Evolutionary conservation across 371 early-diverging fungal species (phyloP).

Genomic region (Coemansia sp.): DNA sequence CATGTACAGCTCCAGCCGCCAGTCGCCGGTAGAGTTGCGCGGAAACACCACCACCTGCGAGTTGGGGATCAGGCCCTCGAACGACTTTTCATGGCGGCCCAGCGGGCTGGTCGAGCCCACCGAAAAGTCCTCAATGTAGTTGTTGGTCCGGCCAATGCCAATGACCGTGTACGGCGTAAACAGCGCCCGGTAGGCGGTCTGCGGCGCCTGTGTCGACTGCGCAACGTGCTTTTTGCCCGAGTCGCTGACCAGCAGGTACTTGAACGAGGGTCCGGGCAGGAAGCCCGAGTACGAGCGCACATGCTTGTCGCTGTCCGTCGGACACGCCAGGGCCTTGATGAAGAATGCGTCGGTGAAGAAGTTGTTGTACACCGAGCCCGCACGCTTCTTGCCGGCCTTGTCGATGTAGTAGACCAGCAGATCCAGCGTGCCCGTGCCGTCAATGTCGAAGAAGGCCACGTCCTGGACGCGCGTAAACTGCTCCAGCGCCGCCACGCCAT

Average conservation of each 20-base stretch:
- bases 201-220: conserved; percentile 78
- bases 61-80: conserved; percentile 89
- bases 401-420: conserved; percentile 60
- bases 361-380: conserved; percentile 71
- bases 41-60: conserved; percentile 90
- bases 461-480: conserved; percentile 55
- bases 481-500: conserved; percentile 62
- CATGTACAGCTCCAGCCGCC: conserved; percentile 85
- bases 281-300: conserved; percentile 77
- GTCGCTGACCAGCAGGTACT: conserved; percentile 81
- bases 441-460: conserved; percentile 82
- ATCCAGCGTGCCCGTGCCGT: conserved; percentile 88
- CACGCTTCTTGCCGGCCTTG: conserved; percentile 34
- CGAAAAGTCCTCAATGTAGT: conserved; percentile 89
- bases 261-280: conserved; percentile 79
- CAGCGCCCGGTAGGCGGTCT: conserved; percentile 71
- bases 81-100: conserved; percentile 54
- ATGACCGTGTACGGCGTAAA: conserved; percentile 82
- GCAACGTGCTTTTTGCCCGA: conserved; percentile 73
- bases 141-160: conserved; percentile 92
- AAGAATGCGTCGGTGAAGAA: conserved; percentile 93
- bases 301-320: conserved; percentile 33
- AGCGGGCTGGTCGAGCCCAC: conserved; percentile 77
- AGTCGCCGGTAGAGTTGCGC: conserved; percentile 64
- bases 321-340: conserved; percentile 77